phyloP scores from a whole-genome alignment of 1,284 basidiomycete species.

The Amylostereum areolatum region DNA sequence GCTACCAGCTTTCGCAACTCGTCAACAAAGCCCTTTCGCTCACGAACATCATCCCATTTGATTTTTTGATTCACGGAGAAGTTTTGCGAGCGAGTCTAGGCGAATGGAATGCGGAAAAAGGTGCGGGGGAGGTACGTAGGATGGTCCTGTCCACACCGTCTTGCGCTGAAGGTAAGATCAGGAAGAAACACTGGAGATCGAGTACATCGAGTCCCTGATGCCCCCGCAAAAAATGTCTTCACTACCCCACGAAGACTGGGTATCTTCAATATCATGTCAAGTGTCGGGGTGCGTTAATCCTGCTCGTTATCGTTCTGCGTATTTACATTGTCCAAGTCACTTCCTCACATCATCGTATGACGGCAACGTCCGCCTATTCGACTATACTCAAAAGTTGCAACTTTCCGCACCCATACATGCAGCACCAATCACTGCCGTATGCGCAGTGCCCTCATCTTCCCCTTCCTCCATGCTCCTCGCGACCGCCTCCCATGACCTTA shows the following conservation, averaged over 20 bases:
- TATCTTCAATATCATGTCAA: slow-evolving; percentile 74
- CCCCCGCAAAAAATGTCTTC: slow-evolving; percentile 82
- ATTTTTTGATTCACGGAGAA: slow-evolving; percentile 85
- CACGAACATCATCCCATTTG: slow-evolving; percentile 79
- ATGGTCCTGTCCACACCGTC: neutral
- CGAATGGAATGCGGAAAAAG: slow-evolving; percentile 74
- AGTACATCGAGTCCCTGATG: slow-evolving; percentile 90
- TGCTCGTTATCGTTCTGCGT: neutral
- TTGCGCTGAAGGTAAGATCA: slow-evolving; percentile 23
- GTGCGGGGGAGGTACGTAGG: slow-evolving; percentile 56
- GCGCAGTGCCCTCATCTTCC: slow-evolving; percentile 42
- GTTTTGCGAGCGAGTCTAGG: slow-evolving; percentile 72
- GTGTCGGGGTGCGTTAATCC: slow-evolving; percentile 54
- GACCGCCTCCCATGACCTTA: slow-evolving; percentile 81
- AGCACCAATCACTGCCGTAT: slow-evolving; percentile 71
- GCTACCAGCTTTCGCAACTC: slow-evolving; percentile 96
- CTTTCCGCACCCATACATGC: slow-evolving; percentile 47
- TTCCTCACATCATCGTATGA: slow-evolving; percentile 82
- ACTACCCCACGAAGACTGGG: slow-evolving; percentile 92
- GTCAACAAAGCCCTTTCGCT: slow-evolving; percentile 91
- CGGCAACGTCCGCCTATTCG: slow-evolving; percentile 68
- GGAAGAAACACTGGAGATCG: slow-evolving; percentile 89
- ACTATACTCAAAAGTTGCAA: slow-evolving; percentile 56
- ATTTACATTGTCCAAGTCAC: slow-evolving; percentile 34
- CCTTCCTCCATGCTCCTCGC: slow-evolving; percentile 51